A percentile compares a stretch with the other conserved stretches of the same genome.
These are phyloP conservation scores for Hypoxylon sp. DNA, from an alignment of 2,329 filamentous ascomycete species.

Conservation along the genomic window DNA sequence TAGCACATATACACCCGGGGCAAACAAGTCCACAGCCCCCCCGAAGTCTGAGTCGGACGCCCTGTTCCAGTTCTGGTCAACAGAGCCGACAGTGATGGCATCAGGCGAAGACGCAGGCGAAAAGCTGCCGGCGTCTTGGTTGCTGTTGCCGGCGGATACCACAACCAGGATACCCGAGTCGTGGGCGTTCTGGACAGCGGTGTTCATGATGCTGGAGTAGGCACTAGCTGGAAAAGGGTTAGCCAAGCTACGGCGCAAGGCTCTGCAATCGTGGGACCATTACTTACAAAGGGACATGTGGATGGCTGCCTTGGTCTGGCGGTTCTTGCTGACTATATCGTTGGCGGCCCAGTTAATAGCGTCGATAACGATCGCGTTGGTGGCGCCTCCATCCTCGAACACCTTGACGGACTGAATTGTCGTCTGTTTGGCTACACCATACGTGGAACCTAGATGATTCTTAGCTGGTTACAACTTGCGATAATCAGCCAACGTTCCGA, in stretches of 20 bases:
- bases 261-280: not conserved
- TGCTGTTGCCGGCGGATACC: slow-evolving; percentile 64
- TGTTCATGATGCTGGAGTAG: slow-evolving; percentile 58
- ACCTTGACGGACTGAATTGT: slow-evolving; percentile 56
- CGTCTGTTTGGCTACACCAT: slow-evolving; percentile 54
- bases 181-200: slow-evolving; percentile 56
- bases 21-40: slow-evolving; percentile 51
- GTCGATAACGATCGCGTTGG: slow-evolving; percentile 41
- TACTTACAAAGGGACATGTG: slow-evolving; percentile 60
- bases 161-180: slow-evolving; percentile 58
- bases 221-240: slow-evolving; percentile 47
- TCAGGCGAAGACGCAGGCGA: slow-evolving; percentile 60
- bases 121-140: slow-evolving; percentile 48
- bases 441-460: slow-evolving; percentile 41
- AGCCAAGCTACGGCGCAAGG: not conserved
- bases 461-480: not conserved
- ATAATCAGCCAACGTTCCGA: not conserved
- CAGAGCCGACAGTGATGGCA: slow-evolving; percentile 62
- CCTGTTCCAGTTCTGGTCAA: slow-evolving; percentile 50
- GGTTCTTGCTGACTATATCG: slow-evolving; percentile 54
- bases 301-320: slow-evolving; percentile 55
- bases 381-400: slow-evolving; percentile 43
- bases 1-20: slow-evolving; percentile 52
- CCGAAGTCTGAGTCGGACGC: slow-evolving; percentile 62
- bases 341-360: slow-evolving; percentile 52